A percentile compares a stretch with the other conserved stretches of the same genome.
Evolutionary conservation across 495 filamentous ascomycete genomes (phyloP).

Genomic region (Cercophora samala): DNA sequence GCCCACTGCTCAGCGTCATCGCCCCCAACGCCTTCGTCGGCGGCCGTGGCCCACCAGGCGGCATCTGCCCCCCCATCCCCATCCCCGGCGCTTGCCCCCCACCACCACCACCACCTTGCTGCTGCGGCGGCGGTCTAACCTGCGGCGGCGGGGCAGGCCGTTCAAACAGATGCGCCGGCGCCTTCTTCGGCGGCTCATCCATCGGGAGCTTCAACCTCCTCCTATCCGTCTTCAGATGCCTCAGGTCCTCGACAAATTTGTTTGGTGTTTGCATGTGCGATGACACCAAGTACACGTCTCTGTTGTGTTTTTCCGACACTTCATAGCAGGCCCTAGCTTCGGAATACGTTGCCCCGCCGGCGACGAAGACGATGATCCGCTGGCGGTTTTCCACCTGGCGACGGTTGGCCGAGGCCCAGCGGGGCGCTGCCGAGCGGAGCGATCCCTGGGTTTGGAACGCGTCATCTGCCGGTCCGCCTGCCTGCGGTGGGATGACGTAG

Average conservation of each 20-base stretch:
- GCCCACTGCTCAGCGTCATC: slow-evolving; percentile 33
- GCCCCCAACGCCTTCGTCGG: slow-evolving; percentile 31
- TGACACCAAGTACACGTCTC: slow-evolving; percentile 87
- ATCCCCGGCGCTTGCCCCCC: slow-evolving; percentile 8
- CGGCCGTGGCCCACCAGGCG: slow-evolving; percentile 27
- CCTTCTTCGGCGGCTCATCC: slow-evolving; percentile 72
- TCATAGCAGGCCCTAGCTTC: slow-evolving; percentile 91
- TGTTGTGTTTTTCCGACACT: slow-evolving; percentile 61
- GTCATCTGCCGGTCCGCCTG: slow-evolving; percentile 53
- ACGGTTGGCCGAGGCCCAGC: slow-evolving; percentile 82
- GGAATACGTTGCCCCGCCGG: slow-evolving; percentile 89
- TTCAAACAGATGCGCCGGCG: slow-evolving; percentile 85
- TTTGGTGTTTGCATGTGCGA: slow-evolving; percentile 84
- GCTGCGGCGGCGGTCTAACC: slow-evolving; percentile 39
- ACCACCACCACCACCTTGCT: slow-evolving; percentile 9
- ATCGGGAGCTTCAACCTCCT: slow-evolving; percentile 73
- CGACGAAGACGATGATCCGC: slow-evolving; percentile 92
- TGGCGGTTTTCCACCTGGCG: slow-evolving; percentile 77
- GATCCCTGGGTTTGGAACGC: slow-evolving; percentile 63
- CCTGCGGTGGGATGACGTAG: slow-evolving; percentile 65
- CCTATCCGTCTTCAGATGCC: slow-evolving; percentile 71
- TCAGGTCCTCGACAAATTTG: slow-evolving; percentile 76
- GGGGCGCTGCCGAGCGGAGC: slow-evolving; percentile 81
- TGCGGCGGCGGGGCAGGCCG: slow-evolving; percentile 54
- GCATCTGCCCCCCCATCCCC: slow-evolving; percentile 19